Conservation (phyloP, 805 yeast genomes). For the Metschnikowia gruessii region DNA sequence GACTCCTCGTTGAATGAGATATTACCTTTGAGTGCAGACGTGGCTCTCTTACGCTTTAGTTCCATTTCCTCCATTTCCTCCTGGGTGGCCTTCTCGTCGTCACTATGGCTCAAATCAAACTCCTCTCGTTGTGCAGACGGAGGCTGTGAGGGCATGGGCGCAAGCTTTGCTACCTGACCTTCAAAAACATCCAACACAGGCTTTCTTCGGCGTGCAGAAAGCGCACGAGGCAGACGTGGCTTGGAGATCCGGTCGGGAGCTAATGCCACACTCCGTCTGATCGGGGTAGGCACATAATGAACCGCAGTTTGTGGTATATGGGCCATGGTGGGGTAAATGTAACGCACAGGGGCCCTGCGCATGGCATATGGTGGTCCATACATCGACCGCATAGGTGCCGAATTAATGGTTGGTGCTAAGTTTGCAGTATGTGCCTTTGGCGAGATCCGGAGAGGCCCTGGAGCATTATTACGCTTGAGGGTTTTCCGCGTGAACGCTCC, state of each 20-base stretch:
- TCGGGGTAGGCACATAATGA: constrained; percentile 13
- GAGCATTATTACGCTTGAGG: constrained; percentile 14
- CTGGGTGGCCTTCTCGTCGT: constrained; percentile 14
- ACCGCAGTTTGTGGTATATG: constrained; percentile 13
- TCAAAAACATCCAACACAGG: constrained; percentile 43
- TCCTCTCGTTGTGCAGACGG: constrained; percentile 41
- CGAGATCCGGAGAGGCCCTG: constrained; percentile 14
- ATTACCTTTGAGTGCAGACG: constrained; percentile 13
- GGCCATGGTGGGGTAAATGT: constrained; percentile 11
- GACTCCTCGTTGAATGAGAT: constrained; percentile 18
- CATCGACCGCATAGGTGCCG: constrained; percentile 18
- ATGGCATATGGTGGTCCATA: constrained; percentile 7
- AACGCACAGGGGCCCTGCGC: constrained; percentile 16
- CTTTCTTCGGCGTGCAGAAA: constrained; percentile 10
- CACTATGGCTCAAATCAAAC: constrained; percentile 14
- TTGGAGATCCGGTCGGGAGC: constrained; percentile 8
- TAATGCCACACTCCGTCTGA: constrained; percentile 3
- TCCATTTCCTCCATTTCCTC: constrained; percentile 17
- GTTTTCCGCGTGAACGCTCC: constrained; percentile 8
- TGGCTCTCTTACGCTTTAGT: constrained; percentile 11
- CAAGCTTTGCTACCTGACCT: constrained; percentile 44
- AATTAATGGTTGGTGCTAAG: constrained; percentile 13
- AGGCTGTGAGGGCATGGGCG: constrained; percentile 52
- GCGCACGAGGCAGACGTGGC: constrained; percentile 11
- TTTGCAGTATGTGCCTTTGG: constrained; percentile 1